Evolutionary conservation across 768 basidiomycete genomes (phyloP), one percentile per base, ranked within the genome.

Genomic region (Tricholoma sp.): DNA sequence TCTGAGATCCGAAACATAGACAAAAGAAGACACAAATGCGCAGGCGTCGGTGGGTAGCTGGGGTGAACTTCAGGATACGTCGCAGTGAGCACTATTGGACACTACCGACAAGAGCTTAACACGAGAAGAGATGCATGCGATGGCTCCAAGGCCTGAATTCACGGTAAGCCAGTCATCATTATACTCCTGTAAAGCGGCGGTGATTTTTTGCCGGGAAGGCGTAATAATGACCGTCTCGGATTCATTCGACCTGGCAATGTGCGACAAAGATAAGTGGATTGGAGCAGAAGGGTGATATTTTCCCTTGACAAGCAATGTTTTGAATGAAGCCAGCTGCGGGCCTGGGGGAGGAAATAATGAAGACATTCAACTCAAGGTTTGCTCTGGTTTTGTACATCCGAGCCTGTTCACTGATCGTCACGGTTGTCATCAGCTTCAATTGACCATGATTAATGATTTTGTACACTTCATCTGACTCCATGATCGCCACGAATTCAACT

Each of bases 261-360:
- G 72, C 0, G 88, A 86, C 27, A 88, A 68, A 37, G 81, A 77
- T 34, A 91, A 74, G 60, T 88, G 83, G 50, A 92, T 72, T 3
- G 88, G 88, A 5, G 88, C 85, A 3, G 90, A 85, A 18, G 85
- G 69, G 52, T 82, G 84, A 65, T 83, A 87, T 0, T 73, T 57
- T 0, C 90, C 90, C 22, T 80, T 75, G 31, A 91, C 70, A 11
- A 91, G 72, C n/a, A 91, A 67, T 4, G 82, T 77, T 16, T 67
- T 71, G 70, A 83, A 88, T 1, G 61, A 62, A 4, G 88, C 87
- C n/a, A 88, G 68, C 7, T 64, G 47, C 16, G 80, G 79, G 2
- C 72, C 73, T 18, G 65, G 64, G 50, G 63, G 58, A 35, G 71
- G 70, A 64, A 74, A 74, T 24, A 74, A 59, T 5, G 71, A 71